Evolutionary conservation across 257 asterid species (phyloP), one percentile per base, ranked within the genome.

Genomic region (Haberlea rhodopensis): DNA sequence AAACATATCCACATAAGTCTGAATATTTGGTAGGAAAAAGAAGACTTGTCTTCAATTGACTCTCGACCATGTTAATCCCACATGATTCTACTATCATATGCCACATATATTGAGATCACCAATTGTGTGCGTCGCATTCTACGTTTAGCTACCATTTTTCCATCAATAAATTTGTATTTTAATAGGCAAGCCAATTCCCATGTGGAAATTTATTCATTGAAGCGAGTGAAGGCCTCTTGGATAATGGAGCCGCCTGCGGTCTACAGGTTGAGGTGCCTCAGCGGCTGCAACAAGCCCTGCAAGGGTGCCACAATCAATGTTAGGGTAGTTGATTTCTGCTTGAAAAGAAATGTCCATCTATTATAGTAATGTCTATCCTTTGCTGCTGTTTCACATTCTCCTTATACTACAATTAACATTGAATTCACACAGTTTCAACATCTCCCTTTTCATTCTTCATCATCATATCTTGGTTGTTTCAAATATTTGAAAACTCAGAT

Each of bases 171-270:
- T n/a, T n/a, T n/a, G n/a, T n/a, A n/a, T n/a, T n/a, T n/a, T n/a
- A 88, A 85, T 57, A 70, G 96, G 16, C 67, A 5, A 13, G 96
- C 26, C 96, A 88, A 26, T 88, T 85, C 63, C 96, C 96, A 8
- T 55, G 88, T 5, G 94, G 94, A 4, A 87, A 87, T 75, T 73
- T 87, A 6, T 87, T 87, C 62, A 89, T 80, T 26, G 74, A 81
- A 4, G 96, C 83, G 28, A 75, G 90, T 0, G 87, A 85, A 63
- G 96, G 84, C 64, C 66, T 88, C 62, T 88, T 90, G 94, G 96
- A 88, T 59, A 88, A 88, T 25, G 94, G 90, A 6, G 96, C 96
- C 1, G 94, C 96, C 1, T 85, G 94, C 24, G 94, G 91, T 6
- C 73, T 85, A 85, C 72, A 71, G 94, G 8, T 13, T 85, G 64